These are phyloP conservation scores for Suillus alpinus DNA, from an alignment of 768 basidiomycete genomes.

Conservation along the genomic window DNA sequence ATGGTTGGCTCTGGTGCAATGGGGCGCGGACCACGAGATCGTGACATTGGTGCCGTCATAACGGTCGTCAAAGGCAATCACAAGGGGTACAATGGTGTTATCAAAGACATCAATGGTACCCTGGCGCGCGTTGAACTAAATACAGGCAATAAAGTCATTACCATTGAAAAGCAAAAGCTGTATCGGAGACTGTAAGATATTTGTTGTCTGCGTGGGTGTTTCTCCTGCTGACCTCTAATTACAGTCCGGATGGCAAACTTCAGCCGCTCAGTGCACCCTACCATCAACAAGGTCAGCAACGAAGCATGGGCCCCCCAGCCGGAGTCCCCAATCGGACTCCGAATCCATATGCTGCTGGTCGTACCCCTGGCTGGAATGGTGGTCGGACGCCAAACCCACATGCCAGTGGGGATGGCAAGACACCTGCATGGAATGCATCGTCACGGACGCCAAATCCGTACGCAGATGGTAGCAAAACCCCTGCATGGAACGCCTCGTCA, in stretches of 20 bases:
- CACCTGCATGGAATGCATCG: slow-evolving; percentile 62
- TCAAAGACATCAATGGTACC: slow-evolving; percentile 92
- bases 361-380: slow-evolving; percentile 36
- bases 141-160: slow-evolving; percentile 85
- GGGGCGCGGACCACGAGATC: slow-evolving; percentile 77
- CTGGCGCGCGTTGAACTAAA: slow-evolving; percentile 87
- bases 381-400: slow-evolving; percentile 72
- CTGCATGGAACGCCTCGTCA: slow-evolving; percentile 61
- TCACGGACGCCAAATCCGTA: slow-evolving; percentile 73
- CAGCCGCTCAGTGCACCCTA: slow-evolving; percentile 45
- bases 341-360: slow-evolving; percentile 40
- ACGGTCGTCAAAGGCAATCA: slow-evolving; percentile 81
- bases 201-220: slow-evolving; percentile 13
- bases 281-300: slow-evolving; percentile 25
- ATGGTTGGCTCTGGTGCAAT: slow-evolving; percentile 79
- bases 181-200: slow-evolving; percentile 62
- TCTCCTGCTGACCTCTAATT: slow-evolving; percentile 7
- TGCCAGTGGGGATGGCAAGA: slow-evolving; percentile 51
- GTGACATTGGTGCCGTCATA: slow-evolving; percentile 77
- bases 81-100: slow-evolving; percentile 87
- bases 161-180: slow-evolving; percentile 79
- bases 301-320: slow-evolving; percentile 35
- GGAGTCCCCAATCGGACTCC: slow-evolving; percentile 36
- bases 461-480: slow-evolving; percentile 60
- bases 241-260: slow-evolving; percentile 56